Percentiles rank a stretch among this genome's conserved stretches.
phyloP scores from a whole-genome alignment of 2,329 filamentous ascomycete species.

The Fragosphaeria purpurea region DNA sequence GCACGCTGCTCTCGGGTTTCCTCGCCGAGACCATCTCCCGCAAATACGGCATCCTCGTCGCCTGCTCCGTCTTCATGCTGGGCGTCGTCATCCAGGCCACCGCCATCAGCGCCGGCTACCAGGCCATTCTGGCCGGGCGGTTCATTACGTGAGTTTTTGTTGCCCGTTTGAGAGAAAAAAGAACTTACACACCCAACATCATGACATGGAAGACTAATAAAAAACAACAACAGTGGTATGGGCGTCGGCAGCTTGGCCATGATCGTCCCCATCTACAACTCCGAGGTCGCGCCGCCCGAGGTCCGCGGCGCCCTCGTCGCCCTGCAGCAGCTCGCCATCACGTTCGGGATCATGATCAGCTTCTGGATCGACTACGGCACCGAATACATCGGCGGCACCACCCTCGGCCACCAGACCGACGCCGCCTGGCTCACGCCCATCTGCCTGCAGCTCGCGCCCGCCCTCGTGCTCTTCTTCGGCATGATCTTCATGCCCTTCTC shows the following conservation, averaged over 20 bases:
- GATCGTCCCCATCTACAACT: conserved; percentile 42
- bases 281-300: conserved; percentile 37
- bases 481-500: conserved; percentile 76
- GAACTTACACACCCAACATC: too few relatives aligned
- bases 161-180: too few relatives aligned
- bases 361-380: conserved; percentile 58
- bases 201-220: not conserved
- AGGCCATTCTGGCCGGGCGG: conserved; percentile 57
- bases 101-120: conserved; percentile 43
- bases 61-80: conserved; percentile 56
- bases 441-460: conserved; percentile 59
- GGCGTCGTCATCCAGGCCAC: conserved; percentile 63
- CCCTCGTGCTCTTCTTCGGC: conserved; percentile 53
- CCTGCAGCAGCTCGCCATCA: conserved; percentile 43
- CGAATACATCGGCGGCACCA: conserved; percentile 53
- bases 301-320: conserved; percentile 38
- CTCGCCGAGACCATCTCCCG: conserved; percentile 60
- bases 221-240: conserved; percentile 36
- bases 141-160: conserved; percentile 48
- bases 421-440: conserved; percentile 67
- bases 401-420: conserved; percentile 42
- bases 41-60: conserved; percentile 60
- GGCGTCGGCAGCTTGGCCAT: conserved; percentile 59
- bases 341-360: conserved; percentile 54
- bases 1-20: conserved; percentile 58